Conservation (phyloP, 805 yeast species). For the Saturnispora silvae region DNA sequence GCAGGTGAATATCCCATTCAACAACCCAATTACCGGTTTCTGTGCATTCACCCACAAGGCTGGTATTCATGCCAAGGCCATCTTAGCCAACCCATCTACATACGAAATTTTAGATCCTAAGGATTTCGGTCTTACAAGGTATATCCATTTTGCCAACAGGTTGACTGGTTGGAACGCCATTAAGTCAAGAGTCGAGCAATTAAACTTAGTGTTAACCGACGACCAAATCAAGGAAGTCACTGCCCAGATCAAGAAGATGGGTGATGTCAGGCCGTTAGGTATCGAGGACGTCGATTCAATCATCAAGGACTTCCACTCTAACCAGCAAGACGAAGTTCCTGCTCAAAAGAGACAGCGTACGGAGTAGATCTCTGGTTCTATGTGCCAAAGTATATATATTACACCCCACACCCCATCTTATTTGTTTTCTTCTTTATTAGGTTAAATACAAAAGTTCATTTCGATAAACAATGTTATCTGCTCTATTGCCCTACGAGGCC, state of each 20-base stretch:
- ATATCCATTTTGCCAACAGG: slow-evolving; percentile 51
- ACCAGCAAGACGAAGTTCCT: slow-evolving; percentile 2
- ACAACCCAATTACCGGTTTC: slow-evolving; percentile 54
- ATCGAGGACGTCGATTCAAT: slow-evolving; percentile 54
- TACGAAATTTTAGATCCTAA: slow-evolving; percentile 48
- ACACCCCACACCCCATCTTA: not conserved
- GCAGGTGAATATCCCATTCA: slow-evolving; percentile 48
- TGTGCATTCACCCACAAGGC: slow-evolving; percentile 59
- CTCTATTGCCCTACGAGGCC: not conserved
- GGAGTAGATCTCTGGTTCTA: slow-evolving; percentile 8
- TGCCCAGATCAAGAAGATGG: slow-evolving; percentile 42
- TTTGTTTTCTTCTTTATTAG: not conserved
- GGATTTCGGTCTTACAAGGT: slow-evolving; percentile 52
- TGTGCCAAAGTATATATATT: not conserved
- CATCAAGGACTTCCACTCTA: slow-evolving; percentile 42
- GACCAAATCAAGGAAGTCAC: slow-evolving; percentile 50
- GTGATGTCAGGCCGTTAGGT: slow-evolving; percentile 49
- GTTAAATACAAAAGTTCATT: not conserved
- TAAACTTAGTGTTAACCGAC: slow-evolving; percentile 44
- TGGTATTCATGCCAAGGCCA: slow-evolving; percentile 54
- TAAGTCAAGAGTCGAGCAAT: slow-evolving; percentile 50
- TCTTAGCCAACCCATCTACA: slow-evolving; percentile 53
- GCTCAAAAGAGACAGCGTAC: slow-evolving; percentile 15
- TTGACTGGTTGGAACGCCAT: slow-evolving; percentile 57
- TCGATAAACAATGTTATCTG: not conserved